phyloP scores from a whole-genome alignment of 306 rosid genomes.

The Cucumis sativus region DNA sequence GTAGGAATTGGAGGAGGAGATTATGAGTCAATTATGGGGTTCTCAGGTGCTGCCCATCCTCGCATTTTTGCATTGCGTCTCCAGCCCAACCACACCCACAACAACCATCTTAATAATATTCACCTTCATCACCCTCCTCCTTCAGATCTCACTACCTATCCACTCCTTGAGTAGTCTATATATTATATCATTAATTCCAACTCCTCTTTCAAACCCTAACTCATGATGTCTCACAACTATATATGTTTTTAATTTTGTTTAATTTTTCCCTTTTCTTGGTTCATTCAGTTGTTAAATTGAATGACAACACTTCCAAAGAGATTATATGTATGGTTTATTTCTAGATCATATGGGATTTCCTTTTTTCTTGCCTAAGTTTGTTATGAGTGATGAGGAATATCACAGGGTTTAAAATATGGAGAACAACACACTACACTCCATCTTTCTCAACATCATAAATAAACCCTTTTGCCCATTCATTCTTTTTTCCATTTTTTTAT shows the following conservation, averaged over 20 bases:
- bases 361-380: not conserved
- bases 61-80: conserved; percentile 47
- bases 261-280: no score
- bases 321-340: not conserved
- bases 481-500: no score
- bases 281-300: not conserved
- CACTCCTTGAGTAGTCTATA: conserved; percentile 32
- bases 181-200: no score
- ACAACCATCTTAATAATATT: conserved; percentile 27
- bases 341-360: not conserved
- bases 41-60: conserved; percentile 40
- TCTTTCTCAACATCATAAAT: not conserved
- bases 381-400: not conserved
- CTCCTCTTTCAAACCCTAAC: not conserved
- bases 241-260: not conserved
- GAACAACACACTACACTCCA: not conserved
- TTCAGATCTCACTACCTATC: conserved; percentile 53
- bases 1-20: conserved; percentile 28
- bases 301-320: not conserved
- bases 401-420: not conserved
- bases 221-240: not conserved
- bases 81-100: conserved; percentile 23
- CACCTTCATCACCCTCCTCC: conserved; percentile 16
- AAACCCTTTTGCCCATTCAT: not conserved
- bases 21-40: conserved; percentile 40